These are phyloP conservation scores for Metschnikowia similis DNA, from an alignment of 805 yeast species.

Conservation along the genomic window DNA sequence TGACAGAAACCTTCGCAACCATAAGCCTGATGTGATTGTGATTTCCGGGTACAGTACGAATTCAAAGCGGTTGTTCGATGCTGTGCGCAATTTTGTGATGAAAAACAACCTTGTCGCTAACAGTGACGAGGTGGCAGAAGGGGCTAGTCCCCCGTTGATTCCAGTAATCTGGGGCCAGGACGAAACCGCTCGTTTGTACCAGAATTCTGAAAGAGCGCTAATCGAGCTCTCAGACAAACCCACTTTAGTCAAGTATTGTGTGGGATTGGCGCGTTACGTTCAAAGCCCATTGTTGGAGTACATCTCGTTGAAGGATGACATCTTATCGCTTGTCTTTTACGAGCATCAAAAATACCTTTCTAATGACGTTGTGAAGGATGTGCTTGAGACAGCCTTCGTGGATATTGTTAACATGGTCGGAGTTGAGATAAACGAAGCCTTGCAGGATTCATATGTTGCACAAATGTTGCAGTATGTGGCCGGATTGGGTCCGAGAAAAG, in stretches of 20 bases:
- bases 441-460: constrained; percentile 69
- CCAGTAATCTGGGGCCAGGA: constrained; percentile 83
- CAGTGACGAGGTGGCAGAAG: constrained; percentile 40
- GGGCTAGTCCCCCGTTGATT: constrained; percentile 48
- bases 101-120: constrained; percentile 50
- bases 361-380: constrained; percentile 56
- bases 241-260: constrained; percentile 73
- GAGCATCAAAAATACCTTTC: constrained; percentile 71
- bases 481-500: constrained; percentile 95
- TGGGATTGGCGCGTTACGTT: constrained; percentile 84
- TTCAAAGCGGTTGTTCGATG: constrained; percentile 57
- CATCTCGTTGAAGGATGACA: constrained; percentile 71
- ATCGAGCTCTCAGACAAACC: constrained; percentile 84
- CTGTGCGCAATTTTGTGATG: constrained; percentile 52
- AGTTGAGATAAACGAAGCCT: constrained; percentile 87
- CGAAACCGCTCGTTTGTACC: constrained; percentile 87
- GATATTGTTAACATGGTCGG: constrained; percentile 91
- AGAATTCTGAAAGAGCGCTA: constrained; percentile 69
- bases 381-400: constrained; percentile 77
- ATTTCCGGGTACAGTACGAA: constrained; percentile 82
- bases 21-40: constrained; percentile 81
- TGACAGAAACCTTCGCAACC: constrained; percentile 49
- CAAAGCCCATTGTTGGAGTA: constrained; percentile 94
- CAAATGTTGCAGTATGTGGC: constrained; percentile 71
- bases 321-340: constrained; percentile 63